phyloP scores from a whole-genome alignment of 2,329 filamentous ascomycete species.

The Claviceps monticola region DNA sequence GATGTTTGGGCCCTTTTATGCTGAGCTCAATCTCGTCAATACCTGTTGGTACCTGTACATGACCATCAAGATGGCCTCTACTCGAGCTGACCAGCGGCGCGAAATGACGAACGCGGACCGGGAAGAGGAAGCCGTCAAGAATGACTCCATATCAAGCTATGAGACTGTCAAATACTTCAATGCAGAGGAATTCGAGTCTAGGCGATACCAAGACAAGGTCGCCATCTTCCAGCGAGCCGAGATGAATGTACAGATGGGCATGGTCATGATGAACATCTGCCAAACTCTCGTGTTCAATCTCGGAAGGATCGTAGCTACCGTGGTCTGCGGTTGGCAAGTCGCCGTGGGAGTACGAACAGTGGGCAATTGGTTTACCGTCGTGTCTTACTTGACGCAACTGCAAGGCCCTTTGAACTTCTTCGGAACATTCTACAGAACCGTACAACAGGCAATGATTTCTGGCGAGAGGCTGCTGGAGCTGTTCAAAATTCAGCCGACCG shows the following conservation, averaged over 20 bases:
- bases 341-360: conserved; percentile 49
- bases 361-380: conserved; percentile 57
- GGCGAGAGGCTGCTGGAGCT: conserved; percentile 88
- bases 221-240: conserved; percentile 59
- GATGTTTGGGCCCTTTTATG: conserved; percentile 54
- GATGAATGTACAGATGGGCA: conserved; percentile 60
- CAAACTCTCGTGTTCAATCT: conserved; percentile 71
- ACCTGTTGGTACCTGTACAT: conserved; percentile 95
- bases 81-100: conserved; percentile 76
- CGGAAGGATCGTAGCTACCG: conserved; percentile 56
- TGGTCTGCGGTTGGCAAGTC: conserved; percentile 67
- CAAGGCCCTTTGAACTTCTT: conserved; percentile 77
- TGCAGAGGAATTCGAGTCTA: conserved; percentile 66
- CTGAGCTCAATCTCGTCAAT: conserved; percentile 75
- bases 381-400: conserved; percentile 68
- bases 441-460: conserved; percentile 95
- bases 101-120: conserved; percentile 91
- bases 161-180: conserved; percentile 92
- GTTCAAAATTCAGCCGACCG: conserved; percentile 90
- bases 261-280: conserved; percentile 68
- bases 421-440: conserved; percentile 88
- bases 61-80: conserved; percentile 90
- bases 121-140: conserved; percentile 94
- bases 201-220: conserved; percentile 58
- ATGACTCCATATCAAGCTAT: conserved; percentile 97